These are phyloP conservation scores for Eucalyptus dawsonii DNA, from an alignment of 345 rosid species.

Conservation along the genomic window DNA sequence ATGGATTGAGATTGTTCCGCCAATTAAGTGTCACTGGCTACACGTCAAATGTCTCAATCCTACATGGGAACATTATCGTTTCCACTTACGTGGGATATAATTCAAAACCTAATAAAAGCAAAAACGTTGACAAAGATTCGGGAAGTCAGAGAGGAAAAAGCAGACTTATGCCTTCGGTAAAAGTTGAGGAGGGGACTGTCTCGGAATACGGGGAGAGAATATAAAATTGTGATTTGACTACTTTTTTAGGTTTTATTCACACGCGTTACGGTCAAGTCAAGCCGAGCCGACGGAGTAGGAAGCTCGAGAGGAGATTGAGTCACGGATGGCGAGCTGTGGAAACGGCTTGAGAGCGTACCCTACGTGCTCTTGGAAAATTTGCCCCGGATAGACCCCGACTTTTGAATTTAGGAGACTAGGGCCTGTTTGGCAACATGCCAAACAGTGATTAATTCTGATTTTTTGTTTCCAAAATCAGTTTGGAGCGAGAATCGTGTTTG, in stretches of 20 bases:
- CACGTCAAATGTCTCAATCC: background rate
- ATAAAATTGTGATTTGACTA: background rate
- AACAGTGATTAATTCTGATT: too few species aligned
- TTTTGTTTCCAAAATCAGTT: too few species aligned
- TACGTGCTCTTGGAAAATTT: background rate
- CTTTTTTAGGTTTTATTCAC: background rate
- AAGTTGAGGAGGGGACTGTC: background rate
- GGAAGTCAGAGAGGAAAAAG: background rate
- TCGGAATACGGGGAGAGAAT: background rate
- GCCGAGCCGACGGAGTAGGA: background rate
- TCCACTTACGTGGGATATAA: background rate
- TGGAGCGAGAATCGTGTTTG: too few species aligned
- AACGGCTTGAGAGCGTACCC: background rate
- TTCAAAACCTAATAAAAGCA: background rate
- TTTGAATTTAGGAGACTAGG: background rate
- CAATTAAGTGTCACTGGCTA: background rate
- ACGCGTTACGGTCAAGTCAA: background rate
- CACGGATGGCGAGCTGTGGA: background rate
- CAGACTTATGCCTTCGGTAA: background rate
- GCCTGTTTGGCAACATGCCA: too few species aligned
- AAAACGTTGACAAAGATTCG: background rate
- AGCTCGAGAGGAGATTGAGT: background rate
- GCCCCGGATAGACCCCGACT: background rate
- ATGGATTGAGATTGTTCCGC: background rate
- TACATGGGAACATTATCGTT: background rate